Evolutionary conservation across 1,284 basidiomycete genomes (phyloP), one percentile per base, ranked within the genome.

Genomic region (Cryptococcus hybrid): DNA sequence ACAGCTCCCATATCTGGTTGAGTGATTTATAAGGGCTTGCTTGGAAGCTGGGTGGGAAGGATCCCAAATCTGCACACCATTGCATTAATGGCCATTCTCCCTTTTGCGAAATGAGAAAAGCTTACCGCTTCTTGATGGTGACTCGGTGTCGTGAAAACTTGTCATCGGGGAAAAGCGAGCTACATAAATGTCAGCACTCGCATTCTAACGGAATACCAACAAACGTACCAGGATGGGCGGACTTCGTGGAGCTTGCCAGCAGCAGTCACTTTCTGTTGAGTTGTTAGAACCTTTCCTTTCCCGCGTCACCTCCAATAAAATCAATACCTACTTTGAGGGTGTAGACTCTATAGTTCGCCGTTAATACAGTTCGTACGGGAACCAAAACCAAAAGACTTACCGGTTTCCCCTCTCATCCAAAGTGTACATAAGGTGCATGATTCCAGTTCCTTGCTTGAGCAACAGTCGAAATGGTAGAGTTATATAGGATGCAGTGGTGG

Each of bases 61-160:
- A 94, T 85, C 61, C 85, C 85, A 73, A 87, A 89, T 86, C 70
- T 75, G 57, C 39, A 37, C 30, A 34, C n/a, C 48, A 40, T 45
- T 24, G 18, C 39, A 7, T 44, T 34, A 18, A 40, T 44, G 8
- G 18, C 35, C 34, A 12, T n/a, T 36, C 5, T 35, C 48, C 34
- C 50, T n/a, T n/a, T 13, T 9, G 42, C 45, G 18, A 47, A 53
- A 34, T 9, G 36, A 51, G 36, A 46, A n/a, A 11, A 39, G 67
- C 71, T 60, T 84, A 89, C 75, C 92, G 85, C 80, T 90, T 92
- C 82, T 96, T 96, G 75, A 96, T 88, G 3, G 91, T 94, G 57
- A 96, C 90, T 62, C 93, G 88, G 76, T 97, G 93, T 61, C 91
- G 84, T 62, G 92, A 94, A 80, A 94, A 97, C 82, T 96, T 96